Percentiles rank a stretch among this genome's conserved stretches.
Conservation (phyloP, 768 basidiomycete species). For the Coprinopsis strossmayeri region DNA sequence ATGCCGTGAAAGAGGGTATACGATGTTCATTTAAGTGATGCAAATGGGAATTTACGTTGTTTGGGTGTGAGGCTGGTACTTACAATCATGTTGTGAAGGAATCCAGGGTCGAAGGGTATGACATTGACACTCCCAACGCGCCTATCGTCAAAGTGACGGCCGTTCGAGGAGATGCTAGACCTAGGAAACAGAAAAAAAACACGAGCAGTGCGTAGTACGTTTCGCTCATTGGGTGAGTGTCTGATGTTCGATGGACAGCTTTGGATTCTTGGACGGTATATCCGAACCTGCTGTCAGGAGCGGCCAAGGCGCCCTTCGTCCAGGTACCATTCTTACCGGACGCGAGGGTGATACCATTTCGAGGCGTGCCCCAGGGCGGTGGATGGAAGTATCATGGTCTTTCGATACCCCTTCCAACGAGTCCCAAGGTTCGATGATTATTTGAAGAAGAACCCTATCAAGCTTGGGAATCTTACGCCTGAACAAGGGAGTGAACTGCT, state of each 20-base stretch:
- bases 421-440: constrained; percentile 47
- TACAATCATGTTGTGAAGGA: too few species aligned
- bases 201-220: constrained; percentile 37
- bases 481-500: constrained; percentile 41
- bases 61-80: too few species aligned
- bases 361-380: constrained; percentile 30
- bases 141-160: constrained; percentile 33
- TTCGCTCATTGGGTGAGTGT: constrained; percentile 4
- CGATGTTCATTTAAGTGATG: too few species aligned
- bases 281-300: constrained; percentile 42
- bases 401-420: constrained; percentile 43
- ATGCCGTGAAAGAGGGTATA: too few species aligned
- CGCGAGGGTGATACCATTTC: constrained; percentile 30
- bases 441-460: constrained; percentile 33
- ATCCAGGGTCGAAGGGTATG: too few species aligned
- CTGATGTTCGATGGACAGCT: constrained; percentile 21
- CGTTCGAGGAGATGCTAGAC: constrained; percentile 37
- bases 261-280: constrained; percentile 48
- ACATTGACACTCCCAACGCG: constrained; percentile 15
- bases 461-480: constrained; percentile 20
- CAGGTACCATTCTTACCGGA: constrained; percentile 40
- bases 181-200: constrained; percentile 33
- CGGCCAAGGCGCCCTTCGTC: constrained; percentile 30
- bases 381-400: constrained; percentile 48
- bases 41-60: too few species aligned